Evolutionary conservation across 192 early-diverging fungal genomes (phyloP), one percentile per base, ranked within the genome.

Genomic region (Chytriomyces hyalinus): DNA sequence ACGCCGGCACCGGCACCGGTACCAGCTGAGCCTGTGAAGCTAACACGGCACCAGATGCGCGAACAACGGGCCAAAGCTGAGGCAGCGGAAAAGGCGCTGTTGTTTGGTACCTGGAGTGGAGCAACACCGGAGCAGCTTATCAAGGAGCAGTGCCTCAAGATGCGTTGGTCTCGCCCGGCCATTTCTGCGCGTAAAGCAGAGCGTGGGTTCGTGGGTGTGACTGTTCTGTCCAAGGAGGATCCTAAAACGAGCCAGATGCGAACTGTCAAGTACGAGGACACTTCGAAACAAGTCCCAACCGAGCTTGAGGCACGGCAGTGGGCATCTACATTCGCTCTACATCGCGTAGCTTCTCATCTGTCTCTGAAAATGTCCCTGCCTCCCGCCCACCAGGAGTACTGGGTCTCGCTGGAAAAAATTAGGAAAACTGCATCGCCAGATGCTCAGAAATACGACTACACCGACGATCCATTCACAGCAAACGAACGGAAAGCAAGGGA

Each of bases 51-150:
- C 5, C 26, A 73, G 45, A 47, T 65, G 73, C 73, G 61, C 22
- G 46, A 48, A 43, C 63, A 48, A 3, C 50, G 61, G 44, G 76
- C 47, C 11, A 22, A 17, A 7, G 61, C 22, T 9, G 63, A 46
- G 53, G 63, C 22, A 2, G 69, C 36, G 53, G 69, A 71, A n/a
- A 6, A 63, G 47, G 49, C 47, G 24, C 5, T 61, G 65, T 59
- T 83, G 26, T 95, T 95, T 80, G 90, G 88, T 28, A 88, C 87
- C 36, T 96, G 93, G 93, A 96, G 93, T 0, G 94, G 94, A 62
- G 94, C 94, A 65, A 92, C 91, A 0, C 93, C 93, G 1, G 24
- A 65, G 11, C 63, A 65, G 24, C 63, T 94, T 3, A 84, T 97
- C 3, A 85, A 94, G 78, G 95, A 95, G 73, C 90, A 91, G 64